Conservation (phyloP, 2,329 filamentous ascomycete genomes). For the Paradendryphiella salina region DNA sequence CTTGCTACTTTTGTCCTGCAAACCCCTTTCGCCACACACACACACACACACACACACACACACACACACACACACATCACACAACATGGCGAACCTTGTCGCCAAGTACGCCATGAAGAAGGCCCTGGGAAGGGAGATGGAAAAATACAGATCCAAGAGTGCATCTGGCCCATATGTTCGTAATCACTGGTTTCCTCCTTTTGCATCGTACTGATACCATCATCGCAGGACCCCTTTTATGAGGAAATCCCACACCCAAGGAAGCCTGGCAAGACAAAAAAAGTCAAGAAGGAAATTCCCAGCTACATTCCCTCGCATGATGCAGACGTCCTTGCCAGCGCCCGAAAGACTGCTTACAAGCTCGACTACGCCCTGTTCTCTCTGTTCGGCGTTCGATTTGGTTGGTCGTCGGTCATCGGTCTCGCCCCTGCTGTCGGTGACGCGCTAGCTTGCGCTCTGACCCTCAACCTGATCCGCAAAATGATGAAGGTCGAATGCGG, state of each 20-base stretch:
- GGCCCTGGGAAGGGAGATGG: conserved; percentile 53
- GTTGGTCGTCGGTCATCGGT: conserved; percentile 86
- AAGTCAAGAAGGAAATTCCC: conserved; percentile 81
- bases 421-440: conserved; percentile 73
- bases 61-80: conserved; percentile 4
- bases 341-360: conserved; percentile 81
- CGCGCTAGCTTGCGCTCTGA: conserved; percentile 49
- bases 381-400: conserved; percentile 79
- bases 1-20: neutral
- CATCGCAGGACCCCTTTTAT: conserved; percentile 80
- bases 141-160: conserved; percentile 53
- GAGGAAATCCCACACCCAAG: conserved; percentile 77
- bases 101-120: conserved; percentile 57
- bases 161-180: conserved; percentile 49
- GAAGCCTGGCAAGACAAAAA: conserved; percentile 74
- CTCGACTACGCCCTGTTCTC: conserved; percentile 85
- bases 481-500: conserved; percentile 77
- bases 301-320: conserved; percentile 83
- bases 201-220: conserved; percentile 4
- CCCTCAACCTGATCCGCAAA: conserved; percentile 70
- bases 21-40: conserved; percentile 5
- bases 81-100: conserved; percentile 51
- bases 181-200: conserved; percentile 1
- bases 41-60: conserved; percentile 3
- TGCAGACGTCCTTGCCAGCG: conserved; percentile 77